Conservation (phyloP, 2,329 filamentous ascomycete genomes). For the Dactylonectria macrodidyma region DNA sequence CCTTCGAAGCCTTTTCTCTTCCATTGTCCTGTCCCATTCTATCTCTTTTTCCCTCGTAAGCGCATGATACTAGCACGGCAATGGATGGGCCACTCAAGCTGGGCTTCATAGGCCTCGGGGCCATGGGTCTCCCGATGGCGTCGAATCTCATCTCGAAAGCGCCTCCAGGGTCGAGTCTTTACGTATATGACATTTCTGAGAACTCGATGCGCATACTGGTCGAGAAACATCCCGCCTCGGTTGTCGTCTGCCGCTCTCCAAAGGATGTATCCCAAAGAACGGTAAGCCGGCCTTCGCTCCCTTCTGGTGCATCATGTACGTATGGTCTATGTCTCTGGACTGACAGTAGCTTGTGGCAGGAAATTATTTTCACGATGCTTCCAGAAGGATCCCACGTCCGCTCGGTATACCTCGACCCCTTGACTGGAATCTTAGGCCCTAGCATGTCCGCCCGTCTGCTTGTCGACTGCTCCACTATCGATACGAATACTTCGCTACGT, state of each 20-base stretch:
- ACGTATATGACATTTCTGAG: conserved; percentile 16
- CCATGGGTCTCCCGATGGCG: conserved; percentile 28
- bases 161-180: not conserved
- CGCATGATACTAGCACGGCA: too few species aligned
- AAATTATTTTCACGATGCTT: conserved; percentile 29
- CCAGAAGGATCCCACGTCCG: conserved; percentile 26
- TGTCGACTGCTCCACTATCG: conserved; percentile 31
- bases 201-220: not conserved
- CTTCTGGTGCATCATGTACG: not conserved
- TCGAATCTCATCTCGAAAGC: conserved; percentile 11
- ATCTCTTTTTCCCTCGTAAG: not conserved
- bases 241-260: too few species aligned
- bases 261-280: too few species aligned
- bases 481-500: conserved; percentile 7
- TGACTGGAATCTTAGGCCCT: conserved; percentile 10
- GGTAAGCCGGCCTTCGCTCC: not conserved
- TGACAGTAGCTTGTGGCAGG: not conserved
- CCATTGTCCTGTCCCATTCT: too few species aligned
- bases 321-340: too few species aligned
- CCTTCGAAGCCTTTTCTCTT: not conserved
- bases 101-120: conserved; percentile 26
- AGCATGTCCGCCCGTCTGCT: not conserved
- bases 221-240: too few species aligned
- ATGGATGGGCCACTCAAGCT: conserved; percentile 1
- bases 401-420: conserved; percentile 13